Evolutionary conservation across 768 basidiomycete species (phyloP).

Genomic region (Tylopilus sp.): DNA sequence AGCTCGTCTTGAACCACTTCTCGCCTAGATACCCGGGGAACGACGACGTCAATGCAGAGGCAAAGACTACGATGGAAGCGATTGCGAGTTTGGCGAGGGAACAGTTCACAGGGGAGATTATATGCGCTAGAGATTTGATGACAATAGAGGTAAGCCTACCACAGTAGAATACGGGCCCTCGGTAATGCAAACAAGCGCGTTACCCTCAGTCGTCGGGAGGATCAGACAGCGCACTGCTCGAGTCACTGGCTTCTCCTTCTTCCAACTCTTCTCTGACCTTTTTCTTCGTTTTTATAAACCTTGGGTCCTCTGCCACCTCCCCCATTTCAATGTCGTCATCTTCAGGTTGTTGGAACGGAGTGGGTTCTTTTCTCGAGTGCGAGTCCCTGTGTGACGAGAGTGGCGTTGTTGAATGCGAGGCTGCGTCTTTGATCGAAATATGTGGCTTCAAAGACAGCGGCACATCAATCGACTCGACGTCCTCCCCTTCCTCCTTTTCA

Average conservation of each 20-base stretch:
- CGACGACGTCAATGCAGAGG: slow-evolving; percentile 46
- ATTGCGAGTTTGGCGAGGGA: slow-evolving; percentile 55
- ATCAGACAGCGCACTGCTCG: slow-evolving; percentile 74
- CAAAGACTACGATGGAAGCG: slow-evolving; percentile 57
- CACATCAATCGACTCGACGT: slow-evolving; percentile 30
- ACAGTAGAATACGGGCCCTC: slow-evolving; percentile 15
- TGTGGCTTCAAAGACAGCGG: slow-evolving; percentile 30
- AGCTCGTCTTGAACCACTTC: slow-evolving; percentile 80
- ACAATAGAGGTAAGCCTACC: slow-evolving; percentile 52
- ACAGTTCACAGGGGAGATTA: slow-evolving; percentile 53
- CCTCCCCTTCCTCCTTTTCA: slow-evolving; percentile 38
- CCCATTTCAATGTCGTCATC: slow-evolving; percentile 88
- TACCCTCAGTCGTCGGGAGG: slow-evolving; percentile 54
- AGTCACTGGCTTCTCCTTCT: slow-evolving; percentile 83
- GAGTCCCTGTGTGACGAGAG: slow-evolving; percentile 24
- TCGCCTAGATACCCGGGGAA: slow-evolving; percentile 76
- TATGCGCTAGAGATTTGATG: slow-evolving; percentile 77
- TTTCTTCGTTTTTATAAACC: slow-evolving; percentile 43
- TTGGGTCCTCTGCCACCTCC: slow-evolving; percentile 76
- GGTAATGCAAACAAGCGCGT: slow-evolving; percentile 2
- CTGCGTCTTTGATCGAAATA: slow-evolving; percentile 31
- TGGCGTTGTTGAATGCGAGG: slow-evolving; percentile 33
- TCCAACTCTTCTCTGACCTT: slow-evolving; percentile 70
- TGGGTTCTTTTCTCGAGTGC: slow-evolving; percentile 15
- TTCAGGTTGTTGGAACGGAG: slow-evolving; percentile 26